Percentiles rank a stretch among this genome's conserved stretches.
Evolutionary conservation across 2,329 filamentous ascomycete species (phyloP).

Genomic region (Penicillium paneum): DNA sequence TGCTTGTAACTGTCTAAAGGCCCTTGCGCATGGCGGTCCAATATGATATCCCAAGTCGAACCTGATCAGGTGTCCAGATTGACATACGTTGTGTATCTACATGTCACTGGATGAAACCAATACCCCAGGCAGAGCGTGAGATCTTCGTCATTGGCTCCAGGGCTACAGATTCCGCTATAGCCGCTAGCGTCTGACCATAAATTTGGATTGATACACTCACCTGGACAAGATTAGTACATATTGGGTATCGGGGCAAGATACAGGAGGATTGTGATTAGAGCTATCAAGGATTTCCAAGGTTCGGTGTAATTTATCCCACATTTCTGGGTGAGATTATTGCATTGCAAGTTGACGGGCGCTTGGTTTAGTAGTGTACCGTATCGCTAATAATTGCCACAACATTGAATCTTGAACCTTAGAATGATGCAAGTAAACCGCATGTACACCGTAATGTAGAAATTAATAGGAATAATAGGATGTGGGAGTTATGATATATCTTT

Average conservation of each 20-base stretch:
- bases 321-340: background rate
- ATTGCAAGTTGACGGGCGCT: background rate
- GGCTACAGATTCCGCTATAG: background rate
- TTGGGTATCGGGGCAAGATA: background rate
- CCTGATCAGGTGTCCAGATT: background rate
- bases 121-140: background rate
- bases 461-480: background rate
- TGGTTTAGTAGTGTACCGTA: background rate
- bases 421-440: background rate
- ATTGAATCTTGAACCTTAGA: background rate
- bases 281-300: background rate
- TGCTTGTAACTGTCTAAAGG: background rate
- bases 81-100: background rate
- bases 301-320: background rate
- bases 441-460: background rate
- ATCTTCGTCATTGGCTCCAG: conserved; percentile 3
- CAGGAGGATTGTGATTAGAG: no score
- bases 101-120: conserved; percentile 1
- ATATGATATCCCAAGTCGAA: background rate
- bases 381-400: conserved; percentile 2
- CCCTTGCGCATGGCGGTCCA: background rate
- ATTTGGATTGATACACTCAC: background rate
- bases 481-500: background rate
- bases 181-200: conserved; percentile 8
- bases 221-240: background rate